A percentile compares a stretch with the other conserved stretches of the same genome.
Evolutionary conservation across 1,139 yeast genomes (phyloP).

Genomic region (Spencermartinsiella ligniputridi): DNA sequence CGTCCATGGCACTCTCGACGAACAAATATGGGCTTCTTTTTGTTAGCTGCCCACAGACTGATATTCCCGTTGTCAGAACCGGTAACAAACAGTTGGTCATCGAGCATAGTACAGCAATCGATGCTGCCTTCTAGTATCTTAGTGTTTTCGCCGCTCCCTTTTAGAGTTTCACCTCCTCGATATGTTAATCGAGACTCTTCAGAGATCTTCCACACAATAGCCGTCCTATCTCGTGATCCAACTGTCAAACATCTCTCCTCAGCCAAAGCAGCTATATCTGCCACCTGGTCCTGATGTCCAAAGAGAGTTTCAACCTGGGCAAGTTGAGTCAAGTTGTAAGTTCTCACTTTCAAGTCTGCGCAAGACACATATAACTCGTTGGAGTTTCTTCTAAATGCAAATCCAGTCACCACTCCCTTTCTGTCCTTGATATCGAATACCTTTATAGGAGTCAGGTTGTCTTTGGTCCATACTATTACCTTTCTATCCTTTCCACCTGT

Average conservation of each 20-base stretch:
- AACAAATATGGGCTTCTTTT: conserved; percentile 78
- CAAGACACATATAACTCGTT: conserved; percentile 91
- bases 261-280: conserved; percentile 72
- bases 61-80: conserved; percentile 94
- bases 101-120: conserved; percentile 87
- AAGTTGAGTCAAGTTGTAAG: conserved; percentile 78
- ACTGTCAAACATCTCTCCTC: conserved; percentile 94
- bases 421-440: conserved; percentile 69
- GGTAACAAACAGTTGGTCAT: conserved; percentile 86
- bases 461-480: conserved; percentile 70
- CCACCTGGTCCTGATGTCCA: conserved; percentile 91
- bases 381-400: conserved; percentile 72
- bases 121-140: conserved; percentile 73
- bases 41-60: conserved; percentile 80
- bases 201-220: conserved; percentile 92
- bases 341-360: conserved; percentile 84
- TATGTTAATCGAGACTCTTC: conserved; percentile 93
- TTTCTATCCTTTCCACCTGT: conserved; percentile 87
- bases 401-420: conserved; percentile 65
- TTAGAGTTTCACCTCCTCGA: conserved; percentile 74
- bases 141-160: conserved; percentile 11
- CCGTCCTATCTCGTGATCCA: conserved; percentile 91
- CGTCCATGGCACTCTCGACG: conserved; percentile 75
- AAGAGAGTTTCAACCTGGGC: conserved; percentile 86
- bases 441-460: conserved; percentile 62